These are phyloP conservation scores for Irineochytrium annulatum DNA, from an alignment of 192 early-diverging fungal genomes.

Conservation along the genomic window DNA sequence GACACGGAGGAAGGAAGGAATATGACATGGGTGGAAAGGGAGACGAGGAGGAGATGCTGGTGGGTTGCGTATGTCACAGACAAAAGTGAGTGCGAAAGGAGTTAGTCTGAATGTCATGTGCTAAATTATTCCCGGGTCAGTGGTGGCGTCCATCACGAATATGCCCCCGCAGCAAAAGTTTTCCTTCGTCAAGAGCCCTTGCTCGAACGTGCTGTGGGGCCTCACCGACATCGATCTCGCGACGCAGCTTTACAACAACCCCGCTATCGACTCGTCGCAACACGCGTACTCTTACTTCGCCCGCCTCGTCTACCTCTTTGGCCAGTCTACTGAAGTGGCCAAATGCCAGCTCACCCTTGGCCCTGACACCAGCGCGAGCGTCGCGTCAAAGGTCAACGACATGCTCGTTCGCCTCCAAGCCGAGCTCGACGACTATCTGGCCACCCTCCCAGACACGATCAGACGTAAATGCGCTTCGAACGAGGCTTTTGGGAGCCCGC, in stretches of 20 bases:
- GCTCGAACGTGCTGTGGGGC: background rate
- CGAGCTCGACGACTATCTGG: background rate
- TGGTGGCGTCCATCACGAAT: background rate
- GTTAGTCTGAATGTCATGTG: too few relatives aligned
- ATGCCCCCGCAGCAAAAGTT: background rate
- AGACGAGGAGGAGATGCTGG: background rate
- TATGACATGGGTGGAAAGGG: conserved; percentile 2
- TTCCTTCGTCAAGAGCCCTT: background rate
- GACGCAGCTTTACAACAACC: background rate
- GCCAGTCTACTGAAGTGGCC: background rate
- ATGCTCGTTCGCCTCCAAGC: background rate
- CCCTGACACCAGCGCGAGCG: background rate
- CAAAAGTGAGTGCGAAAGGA: conserved; percentile 4
- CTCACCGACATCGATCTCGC: background rate
- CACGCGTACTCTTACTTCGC: background rate
- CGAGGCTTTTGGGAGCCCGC: too few relatives aligned
- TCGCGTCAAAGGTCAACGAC: too few relatives aligned
- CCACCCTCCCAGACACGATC: background rate
- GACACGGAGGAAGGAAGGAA: background rate
- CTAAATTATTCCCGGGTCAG: too few relatives aligned
- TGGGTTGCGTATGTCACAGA: background rate
- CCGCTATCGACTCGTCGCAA: background rate
- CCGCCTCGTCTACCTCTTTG: background rate
- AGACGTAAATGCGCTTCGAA: too few relatives aligned
- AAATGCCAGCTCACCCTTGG: background rate